phyloP scores from a whole-genome alignment of 305 asterid species.

The Andrographis paniculata region DNA sequence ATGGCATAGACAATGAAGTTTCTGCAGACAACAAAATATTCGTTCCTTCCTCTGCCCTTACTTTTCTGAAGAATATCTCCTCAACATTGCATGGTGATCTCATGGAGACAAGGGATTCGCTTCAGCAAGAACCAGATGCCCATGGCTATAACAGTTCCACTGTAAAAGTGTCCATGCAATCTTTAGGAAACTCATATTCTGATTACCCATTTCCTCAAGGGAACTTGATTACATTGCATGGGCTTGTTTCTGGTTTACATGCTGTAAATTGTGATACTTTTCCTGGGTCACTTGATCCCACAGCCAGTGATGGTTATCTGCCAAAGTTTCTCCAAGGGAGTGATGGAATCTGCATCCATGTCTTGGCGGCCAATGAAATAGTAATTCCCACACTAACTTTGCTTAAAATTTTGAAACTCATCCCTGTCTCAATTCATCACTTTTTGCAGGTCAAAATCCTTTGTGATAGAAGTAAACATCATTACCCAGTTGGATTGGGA shows the following conservation, averaged over 20 bases:
- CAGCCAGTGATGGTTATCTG: slow-evolving; percentile 20
- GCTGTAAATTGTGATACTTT: slow-evolving; percentile 28
- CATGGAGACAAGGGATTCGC: slow-evolving; percentile 23
- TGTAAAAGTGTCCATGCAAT: slow-evolving; percentile 22
- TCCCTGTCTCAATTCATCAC: slow-evolving; percentile 16
- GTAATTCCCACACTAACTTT: slow-evolving; percentile 31
- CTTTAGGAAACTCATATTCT: slow-evolving; percentile 31
- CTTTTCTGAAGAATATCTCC: slow-evolving; percentile 33
- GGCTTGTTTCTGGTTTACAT: slow-evolving; percentile 58
- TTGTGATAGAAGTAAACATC: slow-evolving; percentile 36
- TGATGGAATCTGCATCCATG: slow-evolving; percentile 56
- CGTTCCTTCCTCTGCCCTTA: slow-evolving; percentile 39
- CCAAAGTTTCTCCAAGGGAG: slow-evolving; percentile 37
- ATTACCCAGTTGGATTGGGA: slow-evolving; percentile 63
- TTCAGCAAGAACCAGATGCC: slow-evolving; percentile 23
- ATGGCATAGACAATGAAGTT: slow-evolving; percentile 19
- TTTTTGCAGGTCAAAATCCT: slow-evolving; percentile 53
- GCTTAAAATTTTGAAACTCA: slow-evolving; percentile 13
- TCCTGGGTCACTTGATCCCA: slow-evolving; percentile 26
- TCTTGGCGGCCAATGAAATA: slow-evolving; percentile 32
- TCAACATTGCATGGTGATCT: slow-evolving; percentile 19
- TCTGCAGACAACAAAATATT: slow-evolving; percentile 41
- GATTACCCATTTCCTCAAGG: slow-evolving; percentile 60
- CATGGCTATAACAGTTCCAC: slow-evolving; percentile 12
- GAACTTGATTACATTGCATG: slow-evolving; percentile 49